These are phyloP conservation scores for Linaria vulgaris DNA, from an alignment of 257 asterid genomes.

Conservation along the genomic window DNA sequence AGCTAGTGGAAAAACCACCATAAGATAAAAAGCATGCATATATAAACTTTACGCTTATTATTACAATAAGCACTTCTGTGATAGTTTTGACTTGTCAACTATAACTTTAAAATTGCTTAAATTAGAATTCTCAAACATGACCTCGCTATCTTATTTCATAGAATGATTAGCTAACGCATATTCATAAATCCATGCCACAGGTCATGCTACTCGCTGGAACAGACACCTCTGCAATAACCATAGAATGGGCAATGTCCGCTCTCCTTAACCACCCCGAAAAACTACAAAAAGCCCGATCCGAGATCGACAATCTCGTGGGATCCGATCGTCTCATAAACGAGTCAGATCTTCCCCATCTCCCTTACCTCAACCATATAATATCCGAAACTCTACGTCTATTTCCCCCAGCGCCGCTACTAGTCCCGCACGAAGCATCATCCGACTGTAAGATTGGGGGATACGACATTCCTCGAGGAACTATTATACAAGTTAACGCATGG, in stretches of 20 bases:
- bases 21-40: no score
- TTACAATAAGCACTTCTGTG: no score
- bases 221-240: conserved; percentile 19
- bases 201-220: conserved; percentile 32
- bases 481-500: conserved; percentile 33
- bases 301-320: conserved; percentile 25
- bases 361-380: conserved; percentile 29
- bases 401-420: conserved; percentile 31
- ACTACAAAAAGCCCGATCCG: conserved; percentile 18
- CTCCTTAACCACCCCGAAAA: conserved; percentile 29
- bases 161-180: no score
- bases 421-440: conserved; percentile 28
- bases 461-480: conserved; percentile 33
- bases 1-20: no score
- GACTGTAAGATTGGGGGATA: conserved; percentile 35
- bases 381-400: conserved; percentile 29
- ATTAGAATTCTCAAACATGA: no score
- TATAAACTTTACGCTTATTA: no score
- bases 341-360: conserved; percentile 31
- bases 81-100: no score
- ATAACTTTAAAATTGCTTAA: no score
- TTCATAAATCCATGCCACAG: conserved; percentile 13
- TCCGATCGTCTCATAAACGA: conserved; percentile 16
- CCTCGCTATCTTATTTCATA: no score
- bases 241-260: conserved; percentile 40